Percentiles rank a stretch among this genome's conserved stretches.
Conservation (phyloP, 768 basidiomycete genomes). For the Xerocomus potaroensis region DNA sequence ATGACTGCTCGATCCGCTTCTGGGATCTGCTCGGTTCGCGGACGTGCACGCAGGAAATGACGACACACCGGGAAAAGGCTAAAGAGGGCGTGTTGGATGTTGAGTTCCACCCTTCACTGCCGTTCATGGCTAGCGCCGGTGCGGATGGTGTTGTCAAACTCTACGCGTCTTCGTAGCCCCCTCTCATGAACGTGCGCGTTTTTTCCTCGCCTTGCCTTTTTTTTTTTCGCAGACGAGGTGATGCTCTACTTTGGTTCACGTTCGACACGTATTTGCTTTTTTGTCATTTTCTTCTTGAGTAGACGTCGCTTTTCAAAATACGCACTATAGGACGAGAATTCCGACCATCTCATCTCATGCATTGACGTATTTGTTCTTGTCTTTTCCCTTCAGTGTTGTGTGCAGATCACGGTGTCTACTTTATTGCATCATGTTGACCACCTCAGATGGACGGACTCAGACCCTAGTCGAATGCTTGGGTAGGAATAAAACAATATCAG, state of each 20-base stretch:
- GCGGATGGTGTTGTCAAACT: slow-evolving; percentile 93
- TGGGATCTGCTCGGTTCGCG: slow-evolving; percentile 86
- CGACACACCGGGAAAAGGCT: slow-evolving; percentile 84
- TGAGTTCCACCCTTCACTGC: slow-evolving; percentile 76
- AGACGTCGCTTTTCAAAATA: slow-evolving; percentile 16
- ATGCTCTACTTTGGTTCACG: slow-evolving; percentile 13
- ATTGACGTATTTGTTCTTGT: slow-evolving; percentile 3
- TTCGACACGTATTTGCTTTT: slow-evolving; percentile 4
- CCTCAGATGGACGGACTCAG: background rate
- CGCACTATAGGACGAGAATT: slow-evolving; percentile 26
- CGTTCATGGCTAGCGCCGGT: slow-evolving; percentile 91
- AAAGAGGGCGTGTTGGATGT: slow-evolving; percentile 89
- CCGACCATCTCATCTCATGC: slow-evolving; percentile 15
- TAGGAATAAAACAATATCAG: no score
- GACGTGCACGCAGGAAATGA: slow-evolving; percentile 85
- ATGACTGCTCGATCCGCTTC: slow-evolving; percentile 91
- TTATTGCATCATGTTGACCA: no score
- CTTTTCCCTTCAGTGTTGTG: background rate
- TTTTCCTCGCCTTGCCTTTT: background rate
- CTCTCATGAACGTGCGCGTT: background rate
- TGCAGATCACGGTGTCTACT: no score
- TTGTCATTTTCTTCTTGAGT: background rate
- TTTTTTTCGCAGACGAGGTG: background rate
- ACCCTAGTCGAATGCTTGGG: no score
- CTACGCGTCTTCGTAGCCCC: slow-evolving; percentile 74